Evolutionary conservation across 176 grass and related monocot genomes (phyloP).

Genomic region (Carex myosuroides): DNA sequence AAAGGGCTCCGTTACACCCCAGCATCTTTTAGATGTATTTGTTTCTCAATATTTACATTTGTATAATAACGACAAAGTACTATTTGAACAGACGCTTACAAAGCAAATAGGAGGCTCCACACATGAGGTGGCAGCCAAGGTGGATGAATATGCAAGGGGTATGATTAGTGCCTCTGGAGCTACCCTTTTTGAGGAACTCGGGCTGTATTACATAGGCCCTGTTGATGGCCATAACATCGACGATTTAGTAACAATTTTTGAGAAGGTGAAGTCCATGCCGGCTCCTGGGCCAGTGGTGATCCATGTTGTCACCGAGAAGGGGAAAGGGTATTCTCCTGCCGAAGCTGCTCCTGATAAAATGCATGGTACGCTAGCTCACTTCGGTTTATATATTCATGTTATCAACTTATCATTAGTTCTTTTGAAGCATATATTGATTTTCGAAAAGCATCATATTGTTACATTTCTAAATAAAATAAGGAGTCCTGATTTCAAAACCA

Average conservation of each 20-base stretch:
- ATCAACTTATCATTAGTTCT: neutral
- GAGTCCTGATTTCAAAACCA: too few species aligned
- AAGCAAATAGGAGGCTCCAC: slow-evolving; percentile 73
- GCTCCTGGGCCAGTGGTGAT: slow-evolving; percentile 75
- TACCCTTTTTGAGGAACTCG: slow-evolving; percentile 89
- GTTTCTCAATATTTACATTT: neutral
- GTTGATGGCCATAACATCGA: slow-evolving; percentile 82
- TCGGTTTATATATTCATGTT: neutral
- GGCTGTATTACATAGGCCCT: slow-evolving; percentile 93
- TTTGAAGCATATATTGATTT: neutral
- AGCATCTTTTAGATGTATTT: too few species aligned
- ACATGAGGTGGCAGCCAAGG: slow-evolving; percentile 67
- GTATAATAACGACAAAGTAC: neutral
- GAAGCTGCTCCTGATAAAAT: slow-evolving; percentile 81
- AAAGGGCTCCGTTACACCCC: too few species aligned
- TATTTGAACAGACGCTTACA: slow-evolving; percentile 36
- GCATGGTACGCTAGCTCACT: slow-evolving; percentile 42
- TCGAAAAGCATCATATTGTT: too few species aligned
- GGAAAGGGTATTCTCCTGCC: slow-evolving; percentile 80
- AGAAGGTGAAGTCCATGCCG: slow-evolving; percentile 79
- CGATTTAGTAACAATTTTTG: slow-evolving; percentile 67
- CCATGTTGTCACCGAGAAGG: slow-evolving; percentile 89
- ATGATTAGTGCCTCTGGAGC: slow-evolving; percentile 53
- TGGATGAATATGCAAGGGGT: slow-evolving; percentile 83
- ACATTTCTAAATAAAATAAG: too few species aligned